These are phyloP conservation scores for Castanea sativa DNA, from an alignment of 306 rosid species.

Conservation along the genomic window DNA sequence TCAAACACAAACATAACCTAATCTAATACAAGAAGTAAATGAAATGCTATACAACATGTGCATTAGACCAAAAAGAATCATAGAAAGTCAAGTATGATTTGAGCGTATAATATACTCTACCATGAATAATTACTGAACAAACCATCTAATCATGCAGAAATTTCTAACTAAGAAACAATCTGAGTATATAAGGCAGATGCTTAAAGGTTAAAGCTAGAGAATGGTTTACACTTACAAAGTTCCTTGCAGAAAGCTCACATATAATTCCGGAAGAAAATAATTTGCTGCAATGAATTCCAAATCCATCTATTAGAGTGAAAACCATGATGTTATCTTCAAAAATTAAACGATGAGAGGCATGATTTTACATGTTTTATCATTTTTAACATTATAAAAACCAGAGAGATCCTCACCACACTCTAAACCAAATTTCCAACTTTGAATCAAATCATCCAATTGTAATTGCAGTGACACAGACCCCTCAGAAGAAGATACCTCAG, in stretches of 20 bases:
- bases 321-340: slow-evolving; percentile 3
- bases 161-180: neutral
- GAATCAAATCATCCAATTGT: slow-evolving; percentile 54
- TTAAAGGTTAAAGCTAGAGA: slow-evolving; percentile 7
- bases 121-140: slow-evolving; percentile 13
- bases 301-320: slow-evolving; percentile 29
- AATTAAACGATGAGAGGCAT: neutral
- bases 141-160: neutral
- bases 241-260: slow-evolving; percentile 67
- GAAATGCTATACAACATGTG: neutral
- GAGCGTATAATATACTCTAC: neutral
- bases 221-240: slow-evolving; percentile 53
- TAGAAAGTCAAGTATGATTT: neutral
- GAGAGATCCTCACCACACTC: slow-evolving; percentile 49
- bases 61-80: neutral
- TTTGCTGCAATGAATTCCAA: slow-evolving; percentile 48
- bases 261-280: slow-evolving; percentile 46
- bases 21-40: neutral
- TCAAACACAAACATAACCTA: neutral
- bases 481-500: slow-evolving; percentile 37
- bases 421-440: slow-evolving; percentile 59
- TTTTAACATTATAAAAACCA: slow-evolving; percentile 6
- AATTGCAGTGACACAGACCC: slow-evolving; percentile 31
- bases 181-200: slow-evolving; percentile 10
- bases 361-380: neutral